Base-by-base conservation (phyloP, 345 rosid species). In the Eucalyptus leucophloia region DNA sequence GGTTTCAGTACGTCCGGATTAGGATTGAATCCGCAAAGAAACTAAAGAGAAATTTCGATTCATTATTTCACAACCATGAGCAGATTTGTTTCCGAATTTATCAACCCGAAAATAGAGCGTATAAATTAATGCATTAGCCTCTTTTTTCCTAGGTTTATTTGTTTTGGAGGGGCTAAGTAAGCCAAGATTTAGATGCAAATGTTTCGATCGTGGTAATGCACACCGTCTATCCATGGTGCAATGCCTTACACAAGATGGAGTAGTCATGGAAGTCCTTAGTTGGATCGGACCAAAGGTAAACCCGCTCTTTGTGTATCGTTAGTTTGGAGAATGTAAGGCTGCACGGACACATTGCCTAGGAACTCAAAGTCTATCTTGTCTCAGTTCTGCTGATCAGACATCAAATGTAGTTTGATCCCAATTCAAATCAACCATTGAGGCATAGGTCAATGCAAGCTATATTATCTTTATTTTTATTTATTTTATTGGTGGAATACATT, bases 211-310 rank as follows among this genome's bases (percentile, higher is more conserved):
- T 42, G 44, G 44, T 42, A 87, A 56, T 11, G 65, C 47, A 2
- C 51, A 42, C n/a, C 26, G 32, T 23, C 37, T 42, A 45, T 18
- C 58, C 17, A 82, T 69, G 37, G 19, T 16, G 85, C 21, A 90
- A 97, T 97, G 88, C 85, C 96, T 94, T 95, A 96, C 99, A 96
- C 94, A 91, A 97, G 51, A 96, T 60, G 44, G 40, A 40, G 99
- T 96, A 97, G 12, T 93, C 96, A 87, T 97, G 99, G 91, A 96
- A 96, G 65, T 94, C 92, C 30, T 90, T 93, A 3, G 98, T 93
- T 45, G 98, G 98, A 90, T 97, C 97, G 88, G 96, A 97, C 99
- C 99, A 97, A n/a, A 96, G 94, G 89, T 91, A 90, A 86, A 96
- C 91, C 91, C 99, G 95, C 90, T 96, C 96, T 90, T 96, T 97